Evolutionary conservation across 768 basidiomycete genomes (phyloP).

Genomic region (Naganishia vishniacii): DNA sequence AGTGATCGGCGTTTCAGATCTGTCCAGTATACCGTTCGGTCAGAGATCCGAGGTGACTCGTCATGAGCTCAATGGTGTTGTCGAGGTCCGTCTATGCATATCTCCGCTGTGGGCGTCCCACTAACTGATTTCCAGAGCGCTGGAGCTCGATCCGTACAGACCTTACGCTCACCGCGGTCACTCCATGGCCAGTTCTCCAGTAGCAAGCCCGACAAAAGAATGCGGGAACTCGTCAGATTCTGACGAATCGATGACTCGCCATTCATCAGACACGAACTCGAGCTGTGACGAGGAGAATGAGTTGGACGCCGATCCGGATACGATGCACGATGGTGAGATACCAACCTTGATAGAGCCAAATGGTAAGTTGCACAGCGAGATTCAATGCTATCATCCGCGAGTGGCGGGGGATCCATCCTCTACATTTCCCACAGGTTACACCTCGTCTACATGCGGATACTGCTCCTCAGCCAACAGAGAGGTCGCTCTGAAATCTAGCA

Average conservation of each 20-base stretch:
- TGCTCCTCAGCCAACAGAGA: constrained; percentile 37
- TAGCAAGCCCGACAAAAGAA: background rate
- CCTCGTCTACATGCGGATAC: constrained; percentile 41
- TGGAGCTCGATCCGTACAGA: too few relatives aligned
- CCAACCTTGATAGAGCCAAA: constrained; percentile 26
- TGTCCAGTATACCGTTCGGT: background rate
- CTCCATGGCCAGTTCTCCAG: background rate
- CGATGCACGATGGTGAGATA: constrained; percentile 24
- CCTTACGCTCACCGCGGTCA: too few relatives aligned
- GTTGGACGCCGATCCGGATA: background rate
- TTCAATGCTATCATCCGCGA: background rate
- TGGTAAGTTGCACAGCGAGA: background rate
- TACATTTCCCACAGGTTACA: constrained; percentile 32
- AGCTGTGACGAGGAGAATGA: background rate
- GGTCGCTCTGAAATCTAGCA: constrained; percentile 26
- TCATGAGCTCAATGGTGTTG: background rate
- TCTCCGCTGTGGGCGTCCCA: too few relatives aligned
- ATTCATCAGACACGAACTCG: background rate
- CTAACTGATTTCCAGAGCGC: too few relatives aligned
- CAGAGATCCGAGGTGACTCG: background rate
- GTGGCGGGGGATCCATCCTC: background rate
- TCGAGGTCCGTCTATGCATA: background rate
- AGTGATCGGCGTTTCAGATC: constrained; percentile 13
- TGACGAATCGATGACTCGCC: background rate
- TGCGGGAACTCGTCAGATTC: background rate